Evolutionary conservation across 1,284 basidiomycete species (phyloP).

Genomic region (Salmacisia buchloeana): DNA sequence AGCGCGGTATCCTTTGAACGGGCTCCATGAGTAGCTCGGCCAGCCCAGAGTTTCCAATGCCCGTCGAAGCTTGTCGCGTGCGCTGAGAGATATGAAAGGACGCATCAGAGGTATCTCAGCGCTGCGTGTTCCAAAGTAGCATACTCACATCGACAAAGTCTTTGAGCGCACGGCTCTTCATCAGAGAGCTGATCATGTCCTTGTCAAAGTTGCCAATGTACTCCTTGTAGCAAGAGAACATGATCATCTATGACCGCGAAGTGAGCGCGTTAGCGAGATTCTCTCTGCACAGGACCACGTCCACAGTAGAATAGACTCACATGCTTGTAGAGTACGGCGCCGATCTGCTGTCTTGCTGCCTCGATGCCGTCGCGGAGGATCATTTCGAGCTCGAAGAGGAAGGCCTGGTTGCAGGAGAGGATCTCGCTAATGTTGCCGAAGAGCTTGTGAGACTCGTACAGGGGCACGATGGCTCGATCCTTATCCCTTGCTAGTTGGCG

Average conservation of each 20-base stretch:
- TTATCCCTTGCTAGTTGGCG: constrained; percentile 75
- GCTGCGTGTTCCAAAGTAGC: background rate
- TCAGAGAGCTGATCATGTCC: constrained; percentile 74
- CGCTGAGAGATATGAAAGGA: constrained; percentile 19
- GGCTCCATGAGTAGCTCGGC: constrained; percentile 96
- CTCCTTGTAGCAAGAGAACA: constrained; percentile 79
- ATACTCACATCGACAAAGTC: constrained; percentile 73
- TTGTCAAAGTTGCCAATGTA: constrained; percentile 91
- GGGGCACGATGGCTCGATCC: constrained; percentile 75
- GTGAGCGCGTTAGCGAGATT: background rate
- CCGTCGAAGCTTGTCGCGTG: constrained; percentile 50
- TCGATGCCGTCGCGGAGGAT: constrained; percentile 54
- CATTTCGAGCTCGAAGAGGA: constrained; percentile 74
- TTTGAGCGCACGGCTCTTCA: constrained; percentile 67
- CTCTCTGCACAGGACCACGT: background rate
- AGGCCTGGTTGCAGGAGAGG: constrained; percentile 77
- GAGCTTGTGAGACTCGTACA: constrained; percentile 83
- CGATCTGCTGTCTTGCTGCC: constrained; percentile 61
- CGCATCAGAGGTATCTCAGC: background rate
- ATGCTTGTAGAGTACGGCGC: constrained; percentile 78
- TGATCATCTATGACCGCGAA: constrained; percentile 30
- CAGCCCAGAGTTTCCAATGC: constrained; percentile 68
- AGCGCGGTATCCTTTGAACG: constrained; percentile 96
- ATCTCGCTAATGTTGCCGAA: constrained; percentile 91
- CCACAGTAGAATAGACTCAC: constrained; percentile 41